A percentile compares a stretch with the other conserved stretches of the same genome.
These are phyloP conservation scores for Meripilus lineatus DNA, from an alignment of 1,284 basidiomycete genomes.

Conservation along the genomic window DNA sequence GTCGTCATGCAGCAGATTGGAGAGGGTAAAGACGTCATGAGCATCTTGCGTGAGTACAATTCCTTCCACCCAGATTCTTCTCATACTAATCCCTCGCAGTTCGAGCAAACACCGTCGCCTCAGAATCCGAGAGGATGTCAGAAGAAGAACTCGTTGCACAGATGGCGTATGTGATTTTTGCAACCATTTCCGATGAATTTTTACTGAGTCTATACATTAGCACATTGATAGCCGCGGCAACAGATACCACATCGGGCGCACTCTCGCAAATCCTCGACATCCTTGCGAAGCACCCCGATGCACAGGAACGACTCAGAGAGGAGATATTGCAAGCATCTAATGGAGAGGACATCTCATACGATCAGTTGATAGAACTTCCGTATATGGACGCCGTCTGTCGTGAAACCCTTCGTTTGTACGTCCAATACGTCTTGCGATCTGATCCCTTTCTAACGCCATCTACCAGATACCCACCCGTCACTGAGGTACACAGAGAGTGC, in stretches of 20 bases:
- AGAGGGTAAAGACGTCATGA: constrained; percentile 41
- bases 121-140: constrained; percentile 15
- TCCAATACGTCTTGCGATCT: not conserved
- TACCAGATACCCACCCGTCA: constrained; percentile 9
- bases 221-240: constrained; percentile 14
- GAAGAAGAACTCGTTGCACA: constrained; percentile 23
- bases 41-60: constrained; percentile 36
- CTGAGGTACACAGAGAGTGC: constrained; percentile 9
- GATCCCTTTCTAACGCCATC: not conserved
- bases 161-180: constrained; percentile 15
- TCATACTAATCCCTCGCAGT: constrained; percentile 13
- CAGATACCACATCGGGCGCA: constrained; percentile 18
- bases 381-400: constrained; percentile 20
- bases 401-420: constrained; percentile 20
- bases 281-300: constrained; percentile 16
- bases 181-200: not conserved
- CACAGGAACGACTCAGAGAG: constrained; percentile 17
- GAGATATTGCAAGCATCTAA: constrained; percentile 14
- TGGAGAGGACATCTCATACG: constrained; percentile 12
- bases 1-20: constrained; percentile 25
- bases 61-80: too few species aligned
- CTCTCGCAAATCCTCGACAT: constrained; percentile 14
- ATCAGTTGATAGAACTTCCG: constrained; percentile 10
- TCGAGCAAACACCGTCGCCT: constrained; percentile 21
- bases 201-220: constrained; percentile 2